A percentile compares a stretch with the other conserved stretches of the same genome.
These are phyloP conservation scores for Kalanchoe fedtschenkoi DNA, from an alignment of 164 flowering plant species.

Conservation along the genomic window DNA sequence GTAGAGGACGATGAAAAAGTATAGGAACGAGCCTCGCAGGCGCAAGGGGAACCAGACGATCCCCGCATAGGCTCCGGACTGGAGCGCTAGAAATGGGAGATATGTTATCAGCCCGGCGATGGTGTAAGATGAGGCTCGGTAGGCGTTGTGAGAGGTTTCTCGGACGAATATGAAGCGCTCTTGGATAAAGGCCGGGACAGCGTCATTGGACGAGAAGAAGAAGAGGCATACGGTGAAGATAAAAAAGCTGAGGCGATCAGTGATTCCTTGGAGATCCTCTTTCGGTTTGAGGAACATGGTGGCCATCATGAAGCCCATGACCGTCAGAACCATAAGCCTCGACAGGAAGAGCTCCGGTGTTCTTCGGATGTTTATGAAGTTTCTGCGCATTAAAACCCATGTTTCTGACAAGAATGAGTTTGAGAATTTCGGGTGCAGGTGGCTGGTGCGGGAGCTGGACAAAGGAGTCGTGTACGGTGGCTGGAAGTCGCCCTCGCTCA, in stretches of 20 bases:
- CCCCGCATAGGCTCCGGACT: conserved; percentile 40
- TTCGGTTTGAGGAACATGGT: conserved; percentile 57
- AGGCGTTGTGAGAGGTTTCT: conserved; percentile 64
- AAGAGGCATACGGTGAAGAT: conserved; percentile 67
- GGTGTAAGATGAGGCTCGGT: conserved; percentile 59
- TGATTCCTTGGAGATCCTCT: conserved; percentile 37
- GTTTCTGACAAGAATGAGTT: conserved; percentile 45
- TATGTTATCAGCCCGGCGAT: conserved; percentile 58
- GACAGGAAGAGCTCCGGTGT: conserved; percentile 80
- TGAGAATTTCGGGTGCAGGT: conserved; percentile 39
- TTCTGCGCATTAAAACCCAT: conserved; percentile 54
- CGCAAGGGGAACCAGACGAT: conserved; percentile 43
- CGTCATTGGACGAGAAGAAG: conserved; percentile 76
- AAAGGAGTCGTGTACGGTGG: conserved; percentile 22
- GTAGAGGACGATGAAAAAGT: conserved; percentile 44
- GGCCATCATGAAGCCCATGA: conserved; percentile 74
- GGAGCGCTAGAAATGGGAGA: conserved; percentile 59
- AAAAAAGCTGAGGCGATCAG: conserved; percentile 59
- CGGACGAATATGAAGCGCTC: conserved; percentile 67
- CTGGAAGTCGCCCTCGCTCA: conserved; percentile 48
- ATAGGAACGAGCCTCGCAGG: conserved; percentile 36
- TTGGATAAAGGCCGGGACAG: conserved; percentile 71
- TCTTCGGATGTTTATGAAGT: conserved; percentile 48
- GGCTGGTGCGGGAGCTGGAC: background rate
- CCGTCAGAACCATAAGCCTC: conserved; percentile 45